Conservation (phyloP, 2,329 filamentous ascomycete genomes). For the Pseudophaeomoniella oleicola region DNA sequence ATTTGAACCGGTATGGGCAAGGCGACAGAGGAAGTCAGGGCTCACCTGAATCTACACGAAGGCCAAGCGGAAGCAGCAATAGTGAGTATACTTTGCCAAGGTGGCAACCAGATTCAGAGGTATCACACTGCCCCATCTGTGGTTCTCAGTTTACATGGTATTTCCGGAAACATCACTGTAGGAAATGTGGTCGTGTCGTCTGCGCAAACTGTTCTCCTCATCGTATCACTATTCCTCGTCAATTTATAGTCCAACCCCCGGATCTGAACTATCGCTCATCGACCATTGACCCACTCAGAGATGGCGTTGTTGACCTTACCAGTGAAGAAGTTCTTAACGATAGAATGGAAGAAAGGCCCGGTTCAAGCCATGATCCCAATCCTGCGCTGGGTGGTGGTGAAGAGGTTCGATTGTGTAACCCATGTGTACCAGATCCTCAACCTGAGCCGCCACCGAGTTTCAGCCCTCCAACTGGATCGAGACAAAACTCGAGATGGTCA, state of each 20-base stretch:
- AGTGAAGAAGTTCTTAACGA: slow-evolving; percentile 19
- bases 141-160: slow-evolving; percentile 65
- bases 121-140: slow-evolving; percentile 74
- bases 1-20: slow-evolving; percentile 1
- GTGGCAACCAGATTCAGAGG: slow-evolving; percentile 84
- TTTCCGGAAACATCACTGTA: slow-evolving; percentile 84
- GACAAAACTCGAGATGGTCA: neutral
- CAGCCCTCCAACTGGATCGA: neutral
- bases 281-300: slow-evolving; percentile 16
- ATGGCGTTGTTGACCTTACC: slow-evolving; percentile 31
- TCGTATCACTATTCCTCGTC: slow-evolving; percentile 82
- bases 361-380: slow-evolving; percentile 18
- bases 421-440: slow-evolving; percentile 57
- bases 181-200: slow-evolving; percentile 90
- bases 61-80: slow-evolving; percentile 9
- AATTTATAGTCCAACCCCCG: slow-evolving; percentile 78
- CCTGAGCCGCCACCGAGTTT: slow-evolving; percentile 35
- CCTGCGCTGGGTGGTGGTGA: slow-evolving; percentile 48
- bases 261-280: slow-evolving; percentile 28
- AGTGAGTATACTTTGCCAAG: slow-evolving; percentile 47
- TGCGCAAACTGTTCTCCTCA: slow-evolving; percentile 85
- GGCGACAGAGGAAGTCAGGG: slow-evolving; percentile 6
- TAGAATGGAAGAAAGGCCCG: neutral
- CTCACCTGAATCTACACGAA: slow-evolving; percentile 5
- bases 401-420: slow-evolving; percentile 56